Conservation (phyloP, 1,139 yeast species). For the Kodamaea fungicola region DNA sequence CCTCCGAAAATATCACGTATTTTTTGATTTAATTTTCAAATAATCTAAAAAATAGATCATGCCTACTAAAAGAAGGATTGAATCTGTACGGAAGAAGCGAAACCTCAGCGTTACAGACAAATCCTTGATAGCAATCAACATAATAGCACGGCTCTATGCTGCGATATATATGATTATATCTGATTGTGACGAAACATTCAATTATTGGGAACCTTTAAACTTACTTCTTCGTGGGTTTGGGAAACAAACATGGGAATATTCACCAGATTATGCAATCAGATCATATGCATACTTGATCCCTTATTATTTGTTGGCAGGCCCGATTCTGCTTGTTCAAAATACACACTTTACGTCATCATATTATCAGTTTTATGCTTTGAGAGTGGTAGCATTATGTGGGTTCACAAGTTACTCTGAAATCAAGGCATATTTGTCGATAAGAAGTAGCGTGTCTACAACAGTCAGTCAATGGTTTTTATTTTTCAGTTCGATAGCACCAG, state of each 20-base stretch:
- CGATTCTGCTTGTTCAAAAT: slow-evolving; percentile 22
- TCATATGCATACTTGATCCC: slow-evolving; percentile 77
- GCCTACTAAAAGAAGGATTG: no score
- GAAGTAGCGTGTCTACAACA: slow-evolving; percentile 26
- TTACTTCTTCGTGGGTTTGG: slow-evolving; percentile 78
- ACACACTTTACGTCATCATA: slow-evolving; percentile 19
- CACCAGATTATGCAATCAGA: slow-evolving; percentile 84
- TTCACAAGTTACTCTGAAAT: slow-evolving; percentile 55
- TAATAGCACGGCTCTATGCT: slow-evolving; percentile 41
- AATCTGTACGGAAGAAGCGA: no score
- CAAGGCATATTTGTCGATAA: slow-evolving; percentile 44
- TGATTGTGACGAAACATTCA: slow-evolving; percentile 77
- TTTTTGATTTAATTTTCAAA: no score
- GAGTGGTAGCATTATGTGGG: slow-evolving; percentile 51
- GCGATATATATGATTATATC: slow-evolving; percentile 64
- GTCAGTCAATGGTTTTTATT: slow-evolving; percentile 61
- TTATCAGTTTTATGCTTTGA: slow-evolving; percentile 48
- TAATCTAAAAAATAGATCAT: no score
- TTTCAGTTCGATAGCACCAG: slow-evolving; percentile 48
- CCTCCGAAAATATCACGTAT: no score
- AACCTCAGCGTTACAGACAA: slow-evolving; percentile 1
- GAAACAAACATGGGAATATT: slow-evolving; percentile 94
- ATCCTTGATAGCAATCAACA: slow-evolving; percentile 20
- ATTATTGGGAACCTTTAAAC: slow-evolving; percentile 93
- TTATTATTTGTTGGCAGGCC: slow-evolving; percentile 38